A percentile compares a stretch with the other conserved stretches of the same genome.
These are phyloP conservation scores for Mycena metata DNA, from an alignment of 768 basidiomycete genomes.

Conservation along the genomic window DNA sequence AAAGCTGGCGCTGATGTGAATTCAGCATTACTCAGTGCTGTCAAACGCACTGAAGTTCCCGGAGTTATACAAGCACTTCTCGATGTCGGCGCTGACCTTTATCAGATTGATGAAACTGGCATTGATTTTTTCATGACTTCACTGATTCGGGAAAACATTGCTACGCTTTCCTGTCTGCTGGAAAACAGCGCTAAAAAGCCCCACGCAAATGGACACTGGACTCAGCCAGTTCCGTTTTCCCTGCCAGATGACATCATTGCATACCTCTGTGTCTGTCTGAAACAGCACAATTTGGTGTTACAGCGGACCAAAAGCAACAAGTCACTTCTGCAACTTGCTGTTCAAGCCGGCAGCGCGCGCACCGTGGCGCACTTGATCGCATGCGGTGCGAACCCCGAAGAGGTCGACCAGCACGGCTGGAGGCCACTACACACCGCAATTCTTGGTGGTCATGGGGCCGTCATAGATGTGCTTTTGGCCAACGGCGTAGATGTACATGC, in stretches of 20 bases:
- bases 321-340: constrained; percentile 16
- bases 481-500: constrained; percentile 1
- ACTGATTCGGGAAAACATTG: constrained; percentile 6
- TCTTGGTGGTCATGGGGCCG: not conserved
- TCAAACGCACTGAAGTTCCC: not conserved
- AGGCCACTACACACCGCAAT: constrained; percentile 17
- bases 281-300: not conserved
- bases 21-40: constrained; percentile 3
- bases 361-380: constrained; percentile 1
- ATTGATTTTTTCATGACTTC: constrained; percentile 18
- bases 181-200: not conserved
- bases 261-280: constrained; percentile 16
- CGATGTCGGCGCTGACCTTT: constrained; percentile 18
- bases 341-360: constrained; percentile 11
- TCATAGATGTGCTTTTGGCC: constrained; percentile 2
- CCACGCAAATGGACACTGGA: constrained; percentile 5
- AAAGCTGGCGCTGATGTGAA: constrained; percentile 6
- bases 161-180: not conserved
- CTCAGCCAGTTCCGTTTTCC: not conserved
- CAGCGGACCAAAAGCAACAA: not conserved
- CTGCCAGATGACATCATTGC: constrained; percentile 1
- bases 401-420: constrained; percentile 2
- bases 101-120: constrained; percentile 8
- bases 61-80: constrained; percentile 18
- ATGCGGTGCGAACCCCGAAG: constrained; percentile 4